Evolutionary conservation across 208 protist species (phyloP).

Genomic region (Acanthamoeba healyi): DNA sequence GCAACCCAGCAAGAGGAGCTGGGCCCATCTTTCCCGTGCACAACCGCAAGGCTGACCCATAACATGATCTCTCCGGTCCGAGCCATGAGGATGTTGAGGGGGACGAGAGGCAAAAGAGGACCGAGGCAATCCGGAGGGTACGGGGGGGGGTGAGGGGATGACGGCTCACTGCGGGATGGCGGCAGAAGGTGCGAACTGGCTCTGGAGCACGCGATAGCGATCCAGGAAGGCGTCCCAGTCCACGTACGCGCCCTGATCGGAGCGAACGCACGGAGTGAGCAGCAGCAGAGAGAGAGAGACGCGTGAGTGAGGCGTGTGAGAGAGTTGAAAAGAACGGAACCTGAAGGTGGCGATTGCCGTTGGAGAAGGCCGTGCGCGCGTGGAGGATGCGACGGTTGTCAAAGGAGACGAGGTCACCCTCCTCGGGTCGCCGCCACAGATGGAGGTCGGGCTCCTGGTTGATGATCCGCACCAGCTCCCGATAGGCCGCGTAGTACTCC

Average conservation of each 20-base stretch:
- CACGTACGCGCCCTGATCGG: constrained; percentile 58
- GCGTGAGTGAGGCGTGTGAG: too few relatives aligned
- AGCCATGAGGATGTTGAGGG: too few relatives aligned
- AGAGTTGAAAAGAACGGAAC: too few relatives aligned
- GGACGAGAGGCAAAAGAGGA: too few relatives aligned
- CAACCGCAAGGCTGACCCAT: too few relatives aligned
- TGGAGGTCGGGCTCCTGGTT: constrained; percentile 40
- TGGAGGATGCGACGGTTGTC: constrained; percentile 78
- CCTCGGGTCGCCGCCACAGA: constrained; percentile 28
- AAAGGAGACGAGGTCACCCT: constrained; percentile 52
- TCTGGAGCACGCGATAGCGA: constrained; percentile 59
- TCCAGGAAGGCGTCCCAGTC: constrained; percentile 71
- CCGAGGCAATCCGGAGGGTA: too few relatives aligned
- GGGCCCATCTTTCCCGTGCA: too few relatives aligned
- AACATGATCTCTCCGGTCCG: too few relatives aligned
- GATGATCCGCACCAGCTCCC: constrained; percentile 19
- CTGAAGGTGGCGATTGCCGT: constrained; percentile 72
- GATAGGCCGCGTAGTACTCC: constrained; percentile 53
- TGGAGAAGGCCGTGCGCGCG: constrained; percentile 66
- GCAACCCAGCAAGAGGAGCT: too few relatives aligned
- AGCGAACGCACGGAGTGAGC: not conserved
- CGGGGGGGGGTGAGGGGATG: too few relatives aligned
- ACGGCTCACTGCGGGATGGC: not conserved
- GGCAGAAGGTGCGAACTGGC: not conserved
- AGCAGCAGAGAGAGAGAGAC: not conserved